Evolutionary conservation across 306 rosid genomes (phyloP), one percentile per base, ranked within the genome.

Genomic region (Castanea crenata): DNA sequence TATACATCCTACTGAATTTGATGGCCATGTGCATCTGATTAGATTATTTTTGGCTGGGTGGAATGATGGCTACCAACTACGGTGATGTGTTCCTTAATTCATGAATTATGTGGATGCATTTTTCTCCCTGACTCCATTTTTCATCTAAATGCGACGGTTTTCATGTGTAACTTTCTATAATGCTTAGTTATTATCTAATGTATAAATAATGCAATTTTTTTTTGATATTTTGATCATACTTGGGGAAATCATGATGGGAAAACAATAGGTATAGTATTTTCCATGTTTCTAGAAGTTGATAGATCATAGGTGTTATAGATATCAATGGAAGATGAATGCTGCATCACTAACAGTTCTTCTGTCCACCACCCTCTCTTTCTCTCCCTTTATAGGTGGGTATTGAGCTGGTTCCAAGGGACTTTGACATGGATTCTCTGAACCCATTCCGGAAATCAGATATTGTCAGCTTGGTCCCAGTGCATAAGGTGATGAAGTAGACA

Each of bases 391-490:
- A 95, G 99, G 97, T 93, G 88, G 99, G 99, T 38, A 87, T 95
- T 80, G 99, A 91, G 87, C 87, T 95, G 76, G 97, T 89, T 75
- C 99, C 98, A 23, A 90, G 94, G 86, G 98, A 95, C 81, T 95
- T 89, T 81, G 97, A 93, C 83, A 89, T 93, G 94, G 98, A 90
- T 74, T 93, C 99, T 80, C 85, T 96, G 63, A 74, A 78, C 72
- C 99, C 98, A 52, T 95, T 95, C 84, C 89, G 73, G 23, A 91
- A 89, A 79, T 84, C 88, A 78, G 99, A 95, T 81, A 85, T 95
- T 79, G 91, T 93, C 83, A 87, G 98, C 88, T 83, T 95, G 87
- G 92, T 93, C 70, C 98, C 98, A 46, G 98, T 95, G 81, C 93
- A 93, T 79, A 95, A 95, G 99, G 99, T 95, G 82, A 79, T 65